These are phyloP conservation scores for Mortierella sp. DNA, from an alignment of 371 early-diverging fungal genomes.

Conservation along the genomic window DNA sequence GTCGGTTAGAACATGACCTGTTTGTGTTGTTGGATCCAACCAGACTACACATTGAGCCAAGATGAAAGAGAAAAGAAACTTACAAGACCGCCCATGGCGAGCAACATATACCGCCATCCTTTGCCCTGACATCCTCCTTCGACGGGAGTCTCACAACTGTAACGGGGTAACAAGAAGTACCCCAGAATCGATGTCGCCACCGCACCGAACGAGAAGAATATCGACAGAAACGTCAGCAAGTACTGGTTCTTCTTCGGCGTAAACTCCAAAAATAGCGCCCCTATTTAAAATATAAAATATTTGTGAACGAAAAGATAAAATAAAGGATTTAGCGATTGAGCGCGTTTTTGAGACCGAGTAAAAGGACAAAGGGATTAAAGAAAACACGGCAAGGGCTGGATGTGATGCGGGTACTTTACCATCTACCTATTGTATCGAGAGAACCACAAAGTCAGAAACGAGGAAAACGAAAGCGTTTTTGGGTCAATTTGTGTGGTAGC, in stretches of 20 bases:
- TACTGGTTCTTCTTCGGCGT: constrained; percentile 83
- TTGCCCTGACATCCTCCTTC: constrained; percentile 66
- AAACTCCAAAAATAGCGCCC: constrained; percentile 88
- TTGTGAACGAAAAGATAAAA: neutral
- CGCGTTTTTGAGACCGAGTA: neutral
- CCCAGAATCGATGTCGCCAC: constrained; percentile 80
- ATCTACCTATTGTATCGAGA: constrained; percentile 25
- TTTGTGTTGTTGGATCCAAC: neutral
- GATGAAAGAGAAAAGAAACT: neutral
- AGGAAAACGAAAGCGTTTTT: neutral
- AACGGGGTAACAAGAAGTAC: constrained; percentile 71
- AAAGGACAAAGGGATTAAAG: neutral
- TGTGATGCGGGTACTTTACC: constrained; percentile 15
- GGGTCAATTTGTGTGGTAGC: neutral
- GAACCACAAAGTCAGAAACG: neutral
- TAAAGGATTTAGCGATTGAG: constrained; percentile 11
- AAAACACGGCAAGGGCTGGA: neutral
- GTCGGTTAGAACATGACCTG: neutral
- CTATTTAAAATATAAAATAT: constrained; percentile 49
- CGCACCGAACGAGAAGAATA: constrained; percentile 89
- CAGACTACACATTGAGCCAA: neutral
- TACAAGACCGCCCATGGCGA: constrained; percentile 36
- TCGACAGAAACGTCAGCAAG: constrained; percentile 85
- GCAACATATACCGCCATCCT: constrained; percentile 85
- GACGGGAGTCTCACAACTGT: constrained; percentile 73